Evolutionary conservation across 1,284 basidiomycete genomes (phyloP), one percentile per base, ranked within the genome.

Genomic region (Leccinum huronense): DNA sequence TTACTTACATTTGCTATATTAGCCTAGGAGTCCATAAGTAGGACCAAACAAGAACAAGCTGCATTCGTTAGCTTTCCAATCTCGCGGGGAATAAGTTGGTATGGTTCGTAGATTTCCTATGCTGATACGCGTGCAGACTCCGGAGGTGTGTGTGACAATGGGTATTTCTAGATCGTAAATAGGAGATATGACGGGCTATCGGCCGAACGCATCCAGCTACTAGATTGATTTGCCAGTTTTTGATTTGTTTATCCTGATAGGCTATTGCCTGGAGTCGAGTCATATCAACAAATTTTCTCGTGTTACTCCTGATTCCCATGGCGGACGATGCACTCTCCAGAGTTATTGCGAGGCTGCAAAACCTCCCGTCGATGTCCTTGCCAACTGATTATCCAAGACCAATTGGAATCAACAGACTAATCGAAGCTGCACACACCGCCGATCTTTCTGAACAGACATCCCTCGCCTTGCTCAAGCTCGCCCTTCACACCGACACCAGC

Each of bases 351-450:
- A 80, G 88, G 69, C 80, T 93, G 14, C 88, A 90, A 78, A 89
- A 86, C 71, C 78, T 97, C 14, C 97, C 96, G 3, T 91, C 91
- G 33, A 91, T 98, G 67, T 94, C 95, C 3, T 82, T 99, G 19
- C 97, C 97, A 1, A 98, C 96, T 0, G 97, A 99, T 78, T 99
- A 98, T 75, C 97, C 97, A 2, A 82, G 96, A 63, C 91, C 94
- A 14, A 80, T 88, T 13, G 89, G 87, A 14, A 79, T 85, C 13
- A 85, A 87, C 75, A 90, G 86, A 72, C 80, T 91, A 56, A 88
- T 94, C 74, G 95, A 95, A 75, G 90, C 94, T 31, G 89, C 85
- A 31, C 86, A 91, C 76, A 76, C 82, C 30, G 82, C 86, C 54
- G 80, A 89, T 73, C 80, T 93, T 71, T 81, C 90, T 64, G 83